A percentile compares a stretch with the other conserved stretches of the same genome.
phyloP scores from a whole-genome alignment of 306 rosid genomes.

The Cicer pinnatifidum region DNA sequence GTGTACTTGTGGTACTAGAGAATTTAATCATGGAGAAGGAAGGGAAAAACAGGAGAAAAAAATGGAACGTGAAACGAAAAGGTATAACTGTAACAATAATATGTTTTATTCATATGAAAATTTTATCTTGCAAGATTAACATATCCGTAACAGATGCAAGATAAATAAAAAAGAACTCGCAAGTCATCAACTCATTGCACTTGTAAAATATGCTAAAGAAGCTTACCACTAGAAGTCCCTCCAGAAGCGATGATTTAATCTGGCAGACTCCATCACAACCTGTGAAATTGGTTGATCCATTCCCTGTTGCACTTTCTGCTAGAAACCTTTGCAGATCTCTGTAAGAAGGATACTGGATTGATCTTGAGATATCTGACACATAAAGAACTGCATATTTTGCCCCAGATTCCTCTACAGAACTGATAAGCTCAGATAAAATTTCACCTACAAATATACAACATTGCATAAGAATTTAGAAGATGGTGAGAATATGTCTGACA shows the following conservation, averaged over 20 bases:
- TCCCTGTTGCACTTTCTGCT: slow-evolving; percentile 64
- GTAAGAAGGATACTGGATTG: slow-evolving; percentile 68
- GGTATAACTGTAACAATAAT: not conserved
- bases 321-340: slow-evolving; percentile 78
- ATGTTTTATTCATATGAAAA: not conserved
- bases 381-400: slow-evolving; percentile 85
- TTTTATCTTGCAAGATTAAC: slow-evolving; percentile 13
- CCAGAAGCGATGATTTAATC: slow-evolving; percentile 88
- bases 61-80: not conserved
- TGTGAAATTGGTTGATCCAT: slow-evolving; percentile 52
- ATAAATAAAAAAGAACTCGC: slow-evolving; percentile 8
- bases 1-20: slow-evolving; percentile 3
- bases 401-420: slow-evolving; percentile 74
- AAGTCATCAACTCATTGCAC: slow-evolving; percentile 13
- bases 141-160: slow-evolving; percentile 26
- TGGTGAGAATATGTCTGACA: slow-evolving; percentile 39
- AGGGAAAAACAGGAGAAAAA: not conserved
- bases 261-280: slow-evolving; percentile 81
- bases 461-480: slow-evolving; percentile 38
- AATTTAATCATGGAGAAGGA: slow-evolving; percentile 35
- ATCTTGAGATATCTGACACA: slow-evolving; percentile 72
- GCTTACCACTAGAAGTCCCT: slow-evolving; percentile 89
- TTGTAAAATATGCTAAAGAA: slow-evolving; percentile 39
- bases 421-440: slow-evolving; percentile 64
- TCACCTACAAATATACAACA: slow-evolving; percentile 59